These are phyloP conservation scores for Camillea tinctor DNA, from an alignment of 2,329 filamentous ascomycete genomes.

Conservation along the genomic window DNA sequence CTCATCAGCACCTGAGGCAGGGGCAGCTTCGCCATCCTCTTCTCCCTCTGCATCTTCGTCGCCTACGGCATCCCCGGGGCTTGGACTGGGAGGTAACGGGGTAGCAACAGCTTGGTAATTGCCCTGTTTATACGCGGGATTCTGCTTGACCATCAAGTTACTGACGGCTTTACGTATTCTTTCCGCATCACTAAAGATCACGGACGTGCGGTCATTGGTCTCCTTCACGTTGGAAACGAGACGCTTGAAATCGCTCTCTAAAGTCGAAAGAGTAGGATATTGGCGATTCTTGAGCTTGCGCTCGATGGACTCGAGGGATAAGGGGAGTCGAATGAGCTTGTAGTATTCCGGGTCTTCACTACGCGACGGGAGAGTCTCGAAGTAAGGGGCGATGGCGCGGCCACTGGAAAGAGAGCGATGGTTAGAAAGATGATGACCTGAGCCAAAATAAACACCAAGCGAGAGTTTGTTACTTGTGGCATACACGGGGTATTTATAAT, in stretches of 20 bases:
- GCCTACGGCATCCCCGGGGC: constrained; percentile 40
- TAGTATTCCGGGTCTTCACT: constrained; percentile 73
- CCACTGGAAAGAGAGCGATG: constrained; percentile 50
- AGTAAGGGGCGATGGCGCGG: constrained; percentile 71
- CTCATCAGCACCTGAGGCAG: constrained; percentile 28
- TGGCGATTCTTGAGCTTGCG: constrained; percentile 66
- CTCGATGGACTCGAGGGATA: constrained; percentile 76
- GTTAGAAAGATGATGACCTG: constrained; percentile 13
- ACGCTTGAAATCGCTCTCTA: constrained; percentile 85
- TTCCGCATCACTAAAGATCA: constrained; percentile 80
- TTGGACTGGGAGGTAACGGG: constrained; percentile 56
- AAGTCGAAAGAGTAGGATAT: constrained; percentile 68
- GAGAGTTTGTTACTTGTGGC: no score
- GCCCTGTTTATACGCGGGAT: constrained; percentile 73
- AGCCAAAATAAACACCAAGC: neutral
- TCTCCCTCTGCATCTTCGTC: constrained; percentile 23
- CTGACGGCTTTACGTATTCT: constrained; percentile 81
- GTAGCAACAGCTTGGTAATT: constrained; percentile 71
- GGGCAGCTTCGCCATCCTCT: constrained; percentile 16
- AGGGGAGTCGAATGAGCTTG: constrained; percentile 70
- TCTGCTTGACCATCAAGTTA: constrained; percentile 83
- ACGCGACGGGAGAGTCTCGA: constrained; percentile 68
- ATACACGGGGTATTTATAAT: neutral
- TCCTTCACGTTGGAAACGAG: constrained; percentile 87
- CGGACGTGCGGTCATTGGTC: constrained; percentile 71